Evolutionary conservation across 257 asterid species (phyloP), one percentile per base, ranked within the genome.

Genomic region (Gentiana straminea): DNA sequence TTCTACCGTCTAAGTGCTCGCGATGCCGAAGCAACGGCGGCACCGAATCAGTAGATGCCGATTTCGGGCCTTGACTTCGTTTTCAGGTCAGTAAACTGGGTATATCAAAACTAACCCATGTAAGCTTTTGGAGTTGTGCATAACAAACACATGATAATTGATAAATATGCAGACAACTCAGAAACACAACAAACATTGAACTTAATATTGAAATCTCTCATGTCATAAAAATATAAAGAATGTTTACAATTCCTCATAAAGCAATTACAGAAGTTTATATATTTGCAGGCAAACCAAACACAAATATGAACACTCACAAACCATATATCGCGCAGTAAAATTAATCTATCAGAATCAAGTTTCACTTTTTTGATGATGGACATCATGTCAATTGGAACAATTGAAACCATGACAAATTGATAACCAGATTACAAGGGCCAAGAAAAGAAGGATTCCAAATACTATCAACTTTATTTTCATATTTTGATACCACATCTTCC

Each of bases 401-500:
- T 73, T 43, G 35, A 83, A 89, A 8, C 95, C 95, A 43, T 52
- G 80, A 62, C 94, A 89, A 61, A 89, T 35, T 0, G 95, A 83
- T 61, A 89, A 83, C 87, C 94, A 84, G 66, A 86, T 81, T 51
- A 85, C 49, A 64, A 89, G 93, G 60, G 77, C 59, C 43, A 89
- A 65, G 54, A 78, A 64, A 60, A 86, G 8, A 68, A 86, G 56
- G 68, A 86, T 80, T 53, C 88, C 95, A 8, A 84, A 65, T 49
- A 89, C 97, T 50, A 83, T 73, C 65, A 86, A 47, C 70, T 89
- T 89, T 65, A 89, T 76, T 68, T 89, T 89, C 97, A 89, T 89
- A 54, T 84, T 86, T 72, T 86, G 87, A 55, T 78, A 86, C 97
- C 95, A 89, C 94, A 89, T 79, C 57, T 86, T 89, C 64, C 97